A percentile compares a stretch with the other conserved stretches of the same genome.
phyloP scores from a whole-genome alignment of 2,329 filamentous ascomycete genomes.

The Myriangium duriaei region DNA sequence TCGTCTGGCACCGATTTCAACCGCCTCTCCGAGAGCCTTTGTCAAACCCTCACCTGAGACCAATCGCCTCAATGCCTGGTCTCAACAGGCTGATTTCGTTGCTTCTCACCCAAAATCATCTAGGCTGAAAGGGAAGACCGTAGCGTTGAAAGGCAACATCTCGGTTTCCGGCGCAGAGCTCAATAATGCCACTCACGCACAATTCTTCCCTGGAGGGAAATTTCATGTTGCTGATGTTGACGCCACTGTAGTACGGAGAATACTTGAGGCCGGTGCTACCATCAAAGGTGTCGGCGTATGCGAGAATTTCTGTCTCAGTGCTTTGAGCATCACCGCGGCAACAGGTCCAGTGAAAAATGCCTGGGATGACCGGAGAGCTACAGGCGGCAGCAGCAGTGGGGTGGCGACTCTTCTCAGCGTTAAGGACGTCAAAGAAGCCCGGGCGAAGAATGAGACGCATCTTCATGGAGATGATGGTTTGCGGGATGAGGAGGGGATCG shows the following conservation, averaged over 20 bases:
- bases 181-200: slow-evolving; percentile 30
- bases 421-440: slow-evolving; percentile 19
- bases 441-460: slow-evolving; percentile 11
- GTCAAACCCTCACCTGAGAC: slow-evolving; percentile 10
- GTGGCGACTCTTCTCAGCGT: slow-evolving; percentile 23
- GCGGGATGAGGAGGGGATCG: slow-evolving; percentile 22
- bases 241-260: slow-evolving; percentile 32
- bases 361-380: slow-evolving; percentile 23
- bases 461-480: slow-evolving; percentile 15
- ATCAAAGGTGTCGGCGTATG: slow-evolving; percentile 35
- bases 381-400: slow-evolving; percentile 25
- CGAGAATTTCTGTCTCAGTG: slow-evolving; percentile 35
- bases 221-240: slow-evolving; percentile 28
- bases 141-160: slow-evolving; percentile 39
- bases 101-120: slow-evolving; percentile 16
- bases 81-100: slow-evolving; percentile 24
- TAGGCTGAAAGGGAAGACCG: slow-evolving; percentile 19
- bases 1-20: slow-evolving; percentile 18
- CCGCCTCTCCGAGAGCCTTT: slow-evolving; percentile 8
- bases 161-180: slow-evolving; percentile 33
- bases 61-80: slow-evolving; percentile 34
- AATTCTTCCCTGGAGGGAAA: slow-evolving; percentile 27
- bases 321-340: slow-evolving; percentile 31
- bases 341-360: slow-evolving; percentile 34
- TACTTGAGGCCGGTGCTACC: slow-evolving; percentile 30